A percentile compares a stretch with the other conserved stretches of the same genome.
Evolutionary conservation across 23 red algal genomes (phyloP).

Genomic region (Gracilaria caudata): DNA sequence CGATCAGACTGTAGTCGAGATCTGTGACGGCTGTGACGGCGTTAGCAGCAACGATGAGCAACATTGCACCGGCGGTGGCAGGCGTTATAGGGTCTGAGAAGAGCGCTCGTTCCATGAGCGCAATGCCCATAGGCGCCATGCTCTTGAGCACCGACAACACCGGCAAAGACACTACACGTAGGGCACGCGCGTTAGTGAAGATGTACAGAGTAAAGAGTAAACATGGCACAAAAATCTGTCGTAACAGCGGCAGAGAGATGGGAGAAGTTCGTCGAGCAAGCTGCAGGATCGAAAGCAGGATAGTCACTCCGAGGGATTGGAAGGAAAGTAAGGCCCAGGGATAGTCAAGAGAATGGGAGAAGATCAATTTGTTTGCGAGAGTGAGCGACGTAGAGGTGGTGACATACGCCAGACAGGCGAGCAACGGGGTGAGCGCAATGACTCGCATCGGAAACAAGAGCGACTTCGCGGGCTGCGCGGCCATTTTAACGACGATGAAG

Average conservation of each 20-base stretch:
- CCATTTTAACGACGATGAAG: background rate
- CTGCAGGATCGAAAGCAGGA: background rate
- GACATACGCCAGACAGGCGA: constrained; percentile 16
- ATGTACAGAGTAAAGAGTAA: constrained; percentile 75
- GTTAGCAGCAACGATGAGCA: constrained; percentile 64
- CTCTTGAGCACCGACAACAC: constrained; percentile 73
- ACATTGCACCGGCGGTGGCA: constrained; percentile 31
- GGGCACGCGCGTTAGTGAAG: constrained; percentile 73
- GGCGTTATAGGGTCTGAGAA: constrained; percentile 48
- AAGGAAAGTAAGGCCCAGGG: constrained; percentile 69
- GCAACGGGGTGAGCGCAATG: constrained; percentile 10
- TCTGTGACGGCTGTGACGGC: constrained; percentile 59
- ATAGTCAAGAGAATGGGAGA: constrained; percentile 69
- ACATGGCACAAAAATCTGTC: constrained; percentile 61
- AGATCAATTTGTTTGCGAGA: constrained; percentile 78
- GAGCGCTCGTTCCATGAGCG: constrained; percentile 39
- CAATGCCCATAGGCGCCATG: constrained; percentile 84
- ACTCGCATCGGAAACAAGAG: background rate
- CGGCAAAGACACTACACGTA: constrained; percentile 72
- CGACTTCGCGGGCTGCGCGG: background rate
- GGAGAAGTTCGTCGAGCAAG: constrained; percentile 3
- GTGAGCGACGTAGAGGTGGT: constrained; percentile 49
- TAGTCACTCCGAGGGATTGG: constrained; percentile 18
- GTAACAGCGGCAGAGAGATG: constrained; percentile 19
- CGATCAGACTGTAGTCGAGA: constrained; percentile 46